These are phyloP conservation scores for Hippophae tibetana DNA, from an alignment of 306 rosid genomes.

Conservation along the genomic window DNA sequence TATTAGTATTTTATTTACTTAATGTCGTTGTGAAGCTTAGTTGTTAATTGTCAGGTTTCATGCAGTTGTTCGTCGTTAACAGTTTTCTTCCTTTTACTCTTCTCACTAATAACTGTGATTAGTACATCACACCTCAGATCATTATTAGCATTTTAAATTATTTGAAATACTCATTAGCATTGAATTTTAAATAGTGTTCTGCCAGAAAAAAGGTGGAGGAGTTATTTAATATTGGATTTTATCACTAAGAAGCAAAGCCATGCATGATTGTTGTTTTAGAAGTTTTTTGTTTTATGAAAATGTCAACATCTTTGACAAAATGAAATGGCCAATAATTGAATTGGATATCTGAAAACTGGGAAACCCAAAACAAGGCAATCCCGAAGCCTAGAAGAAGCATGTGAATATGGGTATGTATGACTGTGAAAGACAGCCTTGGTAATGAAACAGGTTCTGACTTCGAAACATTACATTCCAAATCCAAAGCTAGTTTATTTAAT, in stretches of 20 bases:
- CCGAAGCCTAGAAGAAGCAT: neutral
- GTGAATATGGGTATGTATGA: neutral
- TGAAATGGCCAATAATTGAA: slow-evolving; percentile 7
- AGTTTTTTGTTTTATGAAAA: neutral
- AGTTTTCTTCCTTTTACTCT: no score
- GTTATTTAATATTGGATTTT: neutral
- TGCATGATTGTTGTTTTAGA: neutral
- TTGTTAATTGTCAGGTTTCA: neutral
- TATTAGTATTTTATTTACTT: neutral
- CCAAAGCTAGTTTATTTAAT: no score
- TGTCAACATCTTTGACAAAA: slow-evolving; percentile 10
- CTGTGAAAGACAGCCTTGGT: no score
- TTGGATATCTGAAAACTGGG: neutral
- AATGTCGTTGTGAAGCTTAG: neutral
- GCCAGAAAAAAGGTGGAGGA: no score
- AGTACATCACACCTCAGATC: no score
- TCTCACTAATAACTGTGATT: no score
- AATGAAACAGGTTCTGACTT: no score
- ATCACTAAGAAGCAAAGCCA: neutral
- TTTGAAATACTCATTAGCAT: no score
- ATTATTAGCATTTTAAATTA: no score
- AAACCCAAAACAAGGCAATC: neutral
- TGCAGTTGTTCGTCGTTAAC: no score
- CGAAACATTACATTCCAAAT: no score
- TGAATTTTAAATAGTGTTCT: no score